Conservation (phyloP, 208 protist species). For the Wallacemonas sp. region DNA sequence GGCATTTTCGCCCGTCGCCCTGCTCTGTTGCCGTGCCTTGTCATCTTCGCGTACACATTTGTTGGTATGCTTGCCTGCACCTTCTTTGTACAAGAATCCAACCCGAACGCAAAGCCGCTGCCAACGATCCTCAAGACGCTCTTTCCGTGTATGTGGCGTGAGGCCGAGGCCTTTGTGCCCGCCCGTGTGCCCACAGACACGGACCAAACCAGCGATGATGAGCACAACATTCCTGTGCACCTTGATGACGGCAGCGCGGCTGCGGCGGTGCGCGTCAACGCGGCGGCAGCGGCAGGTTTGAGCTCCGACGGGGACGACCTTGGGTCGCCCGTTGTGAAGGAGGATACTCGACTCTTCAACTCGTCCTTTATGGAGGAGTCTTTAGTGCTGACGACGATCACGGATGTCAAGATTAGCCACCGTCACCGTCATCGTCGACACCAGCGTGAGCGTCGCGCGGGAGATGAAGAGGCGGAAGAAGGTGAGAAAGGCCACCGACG, state of each 20-base stretch:
- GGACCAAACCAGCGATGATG: neutral
- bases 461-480: neutral
- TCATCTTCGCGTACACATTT: conserved; percentile 34
- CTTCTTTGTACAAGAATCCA: conserved; percentile 35
- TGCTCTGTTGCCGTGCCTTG: conserved; percentile 52
- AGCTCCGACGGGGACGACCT: neutral
- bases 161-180: neutral
- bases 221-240: neutral
- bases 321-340: neutral
- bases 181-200: conserved; percentile 1
- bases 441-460: neutral
- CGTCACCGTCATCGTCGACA: neutral
- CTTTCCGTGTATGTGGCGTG: conserved; percentile 16
- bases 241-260: neutral
- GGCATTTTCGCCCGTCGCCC: conserved; percentile 36
- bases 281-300: no score
- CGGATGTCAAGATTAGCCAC: neutral
- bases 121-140: conserved; percentile 15
- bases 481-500: neutral
- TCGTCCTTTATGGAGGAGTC: conserved; percentile 15
- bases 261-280: no score
- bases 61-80: conserved; percentile 28
- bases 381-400: conserved; percentile 3
- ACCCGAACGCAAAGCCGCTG: conserved; percentile 10
- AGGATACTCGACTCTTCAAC: conserved; percentile 13